phyloP scores from a whole-genome alignment of 2,329 filamentous ascomycete species.

The Stachybotrys chartarum region DNA sequence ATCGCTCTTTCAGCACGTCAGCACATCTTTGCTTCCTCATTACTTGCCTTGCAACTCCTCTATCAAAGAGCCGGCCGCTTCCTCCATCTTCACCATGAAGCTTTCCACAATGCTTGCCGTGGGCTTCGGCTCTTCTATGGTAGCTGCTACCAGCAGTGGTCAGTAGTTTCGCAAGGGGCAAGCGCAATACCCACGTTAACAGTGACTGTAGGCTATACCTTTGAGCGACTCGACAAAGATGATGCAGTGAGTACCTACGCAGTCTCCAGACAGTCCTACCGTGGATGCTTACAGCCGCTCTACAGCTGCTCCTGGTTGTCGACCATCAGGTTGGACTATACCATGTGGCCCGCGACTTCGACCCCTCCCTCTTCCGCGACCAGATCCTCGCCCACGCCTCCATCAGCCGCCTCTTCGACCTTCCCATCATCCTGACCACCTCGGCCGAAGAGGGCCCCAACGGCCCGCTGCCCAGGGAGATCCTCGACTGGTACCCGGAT shows the following conservation, averaged over 20 bases:
- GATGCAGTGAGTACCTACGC: conserved; percentile 11
- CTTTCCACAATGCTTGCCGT: conserved; percentile 8
- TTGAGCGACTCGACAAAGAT: conserved; percentile 17
- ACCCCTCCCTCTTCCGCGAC: conserved; percentile 56
- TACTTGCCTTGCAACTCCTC: neutral
- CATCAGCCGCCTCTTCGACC: conserved; percentile 56
- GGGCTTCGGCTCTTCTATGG: conserved; percentile 7
- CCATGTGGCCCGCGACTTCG: conserved; percentile 54
- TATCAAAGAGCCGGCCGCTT: neutral
- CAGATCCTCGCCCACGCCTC: conserved; percentile 62
- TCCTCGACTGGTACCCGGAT: conserved; percentile 58
- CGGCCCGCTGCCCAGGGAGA: conserved; percentile 62
- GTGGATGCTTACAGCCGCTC: neutral
- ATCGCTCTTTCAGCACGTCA: neutral
- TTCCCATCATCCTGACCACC: conserved; percentile 64
- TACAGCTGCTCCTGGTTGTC: conserved; percentile 26
- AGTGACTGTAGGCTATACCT: conserved; percentile 8
- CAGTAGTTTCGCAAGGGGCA: neutral
- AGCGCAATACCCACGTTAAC: neutral
- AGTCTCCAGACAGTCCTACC: fast-evolving
- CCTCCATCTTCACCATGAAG: conserved; percentile 8
- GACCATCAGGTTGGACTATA: conserved; percentile 30
- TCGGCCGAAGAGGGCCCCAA: conserved; percentile 65
- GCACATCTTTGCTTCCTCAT: neutral
- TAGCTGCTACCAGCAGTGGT: conserved; percentile 4